Evolutionary conservation across 495 filamentous ascomycete genomes (phyloP).

Genomic region (Hypoxylon perforatum): DNA sequence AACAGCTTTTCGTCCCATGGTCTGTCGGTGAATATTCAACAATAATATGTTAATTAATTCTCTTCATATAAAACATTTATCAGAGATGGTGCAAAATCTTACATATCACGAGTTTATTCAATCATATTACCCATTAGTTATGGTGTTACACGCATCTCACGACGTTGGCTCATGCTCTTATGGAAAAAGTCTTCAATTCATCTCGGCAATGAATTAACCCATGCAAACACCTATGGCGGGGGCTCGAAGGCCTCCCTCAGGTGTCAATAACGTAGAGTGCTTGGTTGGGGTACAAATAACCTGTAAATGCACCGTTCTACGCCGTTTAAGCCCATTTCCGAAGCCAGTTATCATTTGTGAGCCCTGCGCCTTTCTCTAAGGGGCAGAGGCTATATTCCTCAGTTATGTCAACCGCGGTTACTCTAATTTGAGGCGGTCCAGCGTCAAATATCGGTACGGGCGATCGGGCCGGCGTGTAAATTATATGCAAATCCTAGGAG

Average conservation of each 20-base stretch:
- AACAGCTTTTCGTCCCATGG: too few relatives aligned
- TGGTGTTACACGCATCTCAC: too few relatives aligned
- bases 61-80: too few relatives aligned
- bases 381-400: not conserved
- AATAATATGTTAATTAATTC: too few relatives aligned
- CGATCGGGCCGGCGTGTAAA: not conserved
- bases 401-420: not conserved
- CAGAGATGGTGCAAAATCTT: too few relatives aligned
- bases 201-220: slow-evolving; percentile 19
- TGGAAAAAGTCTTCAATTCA: slow-evolving; percentile 20
- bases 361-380: not conserved
- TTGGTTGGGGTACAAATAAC: slow-evolving; percentile 19
- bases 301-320: slow-evolving; percentile 7
- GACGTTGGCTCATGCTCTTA: too few relatives aligned
- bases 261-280: slow-evolving; percentile 12
- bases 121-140: too few relatives aligned
- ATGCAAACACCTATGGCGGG: slow-evolving; percentile 2
- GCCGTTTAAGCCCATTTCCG: slow-evolving; percentile 1
- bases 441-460: not conserved
- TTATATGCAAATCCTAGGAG: not conserved
- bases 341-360: slow-evolving; percentile 10
- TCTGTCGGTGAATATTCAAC: too few relatives aligned
- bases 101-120: too few relatives aligned
- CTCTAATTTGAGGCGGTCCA: not conserved
- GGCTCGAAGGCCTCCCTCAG: not conserved